phyloP scores from a whole-genome alignment of 768 basidiomycete species.

The Dioszegia aurantiaca region DNA sequence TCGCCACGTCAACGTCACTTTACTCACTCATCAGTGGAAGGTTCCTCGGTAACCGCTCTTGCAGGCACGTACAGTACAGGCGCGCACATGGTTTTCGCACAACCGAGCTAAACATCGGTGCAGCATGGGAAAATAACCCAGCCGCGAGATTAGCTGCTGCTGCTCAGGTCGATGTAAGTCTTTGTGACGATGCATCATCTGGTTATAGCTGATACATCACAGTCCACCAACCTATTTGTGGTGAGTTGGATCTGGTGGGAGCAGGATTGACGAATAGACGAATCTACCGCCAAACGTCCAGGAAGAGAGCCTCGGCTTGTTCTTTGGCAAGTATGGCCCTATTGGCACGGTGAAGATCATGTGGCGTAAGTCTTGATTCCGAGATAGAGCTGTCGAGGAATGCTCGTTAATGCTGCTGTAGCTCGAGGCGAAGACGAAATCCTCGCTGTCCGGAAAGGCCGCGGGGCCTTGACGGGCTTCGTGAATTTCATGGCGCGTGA shows the following conservation, averaged over 20 bases:
- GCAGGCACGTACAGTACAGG: constrained; percentile 61
- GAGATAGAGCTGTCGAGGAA: too few species aligned
- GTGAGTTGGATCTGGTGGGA: constrained; percentile 47
- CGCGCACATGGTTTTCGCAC: background rate
- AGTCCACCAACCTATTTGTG: constrained; percentile 90
- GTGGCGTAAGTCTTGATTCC: constrained; percentile 64
- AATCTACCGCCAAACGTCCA: constrained; percentile 84
- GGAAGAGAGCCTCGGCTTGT: constrained; percentile 77
- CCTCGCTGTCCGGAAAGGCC: constrained; percentile 59
- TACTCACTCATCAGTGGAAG: constrained; percentile 38
- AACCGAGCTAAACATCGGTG: constrained; percentile 26
- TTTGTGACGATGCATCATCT: background rate
- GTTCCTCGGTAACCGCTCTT: constrained; percentile 80
- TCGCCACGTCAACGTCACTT: too few species aligned
- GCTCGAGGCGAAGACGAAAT: constrained; percentile 64
- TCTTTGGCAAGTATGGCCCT: constrained; percentile 89
- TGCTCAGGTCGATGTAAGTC: constrained; percentile 75
- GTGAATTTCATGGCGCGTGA: constrained; percentile 93
- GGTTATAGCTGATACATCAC: constrained; percentile 17
- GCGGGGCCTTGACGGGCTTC: constrained; percentile 85
- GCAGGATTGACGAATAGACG: constrained; percentile 46
- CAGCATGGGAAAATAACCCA: constrained; percentile 84
- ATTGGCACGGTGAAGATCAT: constrained; percentile 75
- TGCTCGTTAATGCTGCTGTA: constrained; percentile 13
- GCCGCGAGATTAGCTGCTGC: constrained; percentile 61